Base-by-base conservation (phyloP, 1,284 basidiomycete species). In the Porogramme epimiltina region DNA sequence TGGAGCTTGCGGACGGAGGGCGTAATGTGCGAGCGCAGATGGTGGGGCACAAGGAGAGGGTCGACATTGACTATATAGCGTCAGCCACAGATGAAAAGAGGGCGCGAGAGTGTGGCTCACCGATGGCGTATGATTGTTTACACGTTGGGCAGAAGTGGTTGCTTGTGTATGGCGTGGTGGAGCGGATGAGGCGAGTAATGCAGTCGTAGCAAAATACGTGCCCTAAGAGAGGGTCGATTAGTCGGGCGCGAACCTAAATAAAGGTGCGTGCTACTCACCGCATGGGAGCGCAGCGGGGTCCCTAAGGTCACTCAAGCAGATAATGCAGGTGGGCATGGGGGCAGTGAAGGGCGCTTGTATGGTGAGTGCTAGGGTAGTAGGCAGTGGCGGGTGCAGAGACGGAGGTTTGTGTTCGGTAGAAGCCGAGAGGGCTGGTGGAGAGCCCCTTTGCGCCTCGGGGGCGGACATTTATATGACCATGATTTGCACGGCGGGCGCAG, bases 161-260 rank as follows among this genome's bases (percentile, higher is more conserved):
- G 24, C 68, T 71, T 3, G 73, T 73, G 48, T 72, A 75, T 1
- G 76, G 72, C 38, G 73, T 73, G 13, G 78, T 69, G 24, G 75
- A 70, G 44, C 77, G 73, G 5, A 82, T 71, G 2, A 76, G 69
- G 48, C 72, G 70, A 34, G 73, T 63, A 49, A 84, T 71, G 61
- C 83, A 85, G 39, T 74, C 71, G 34, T 73, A 70, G 65, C 83
- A 84, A 59, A 82, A 84, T 24, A 84, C 71, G 61, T 85, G 82
- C 5, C 83, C 83, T 85, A 37, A 2, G 38, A 39, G 22, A 25
- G 19, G n/a, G 25, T 3, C n/a, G 2, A 26, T 44, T 9, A 49
- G 43, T 20, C 5, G 23, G 23, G 37, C 39, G 44, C 48, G 50
- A 19, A 37, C 33, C 16, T 45, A 9, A 39, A 18, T 33, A 5